phyloP scores from a whole-genome alignment of 768 basidiomycete genomes.

The Gautieria morchelliformis region DNA sequence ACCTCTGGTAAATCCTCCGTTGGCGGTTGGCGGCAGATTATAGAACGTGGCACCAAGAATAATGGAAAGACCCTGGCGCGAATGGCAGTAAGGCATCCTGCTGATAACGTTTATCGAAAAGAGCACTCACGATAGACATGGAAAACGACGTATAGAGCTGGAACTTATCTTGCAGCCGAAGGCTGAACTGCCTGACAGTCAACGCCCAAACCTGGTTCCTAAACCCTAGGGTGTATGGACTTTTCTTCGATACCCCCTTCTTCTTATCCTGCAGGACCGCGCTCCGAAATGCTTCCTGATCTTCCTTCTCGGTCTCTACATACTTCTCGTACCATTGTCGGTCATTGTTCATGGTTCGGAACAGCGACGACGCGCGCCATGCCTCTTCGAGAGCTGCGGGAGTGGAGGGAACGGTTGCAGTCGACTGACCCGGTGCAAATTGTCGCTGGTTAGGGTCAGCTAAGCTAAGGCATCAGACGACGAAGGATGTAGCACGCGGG shows the following conservation, averaged over 20 bases:
- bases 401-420: slow-evolving; percentile 51
- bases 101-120: not conserved
- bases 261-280: slow-evolving; percentile 74
- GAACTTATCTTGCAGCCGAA: slow-evolving; percentile 66
- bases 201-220: slow-evolving; percentile 62
- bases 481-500: not conserved
- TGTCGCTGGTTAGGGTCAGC: slow-evolving; percentile 80
- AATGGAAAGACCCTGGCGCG: slow-evolving; percentile 39
- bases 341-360: slow-evolving; percentile 32
- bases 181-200: slow-evolving; percentile 63
- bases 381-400: slow-evolving; percentile 59
- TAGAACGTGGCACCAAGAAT: slow-evolving; percentile 69
- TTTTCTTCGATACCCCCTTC: slow-evolving; percentile 64
- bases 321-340: slow-evolving; percentile 38
- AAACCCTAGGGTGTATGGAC: slow-evolving; percentile 78
- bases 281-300: slow-evolving; percentile 69
- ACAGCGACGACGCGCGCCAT: slow-evolving; percentile 42
- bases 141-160: slow-evolving; percentile 64
- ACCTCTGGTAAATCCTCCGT: slow-evolving; percentile 82
- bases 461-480: slow-evolving; percentile 8
- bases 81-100: slow-evolving; percentile 9
- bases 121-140: slow-evolving; percentile 44
- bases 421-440: slow-evolving; percentile 54
- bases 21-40: slow-evolving; percentile 59
- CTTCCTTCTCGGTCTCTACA: slow-evolving; percentile 50